A percentile compares a stretch with the other conserved stretches of the same genome.
phyloP scores from a whole-genome alignment of 768 basidiomycete genomes.

The Brasilioporus rufonigricans region DNA sequence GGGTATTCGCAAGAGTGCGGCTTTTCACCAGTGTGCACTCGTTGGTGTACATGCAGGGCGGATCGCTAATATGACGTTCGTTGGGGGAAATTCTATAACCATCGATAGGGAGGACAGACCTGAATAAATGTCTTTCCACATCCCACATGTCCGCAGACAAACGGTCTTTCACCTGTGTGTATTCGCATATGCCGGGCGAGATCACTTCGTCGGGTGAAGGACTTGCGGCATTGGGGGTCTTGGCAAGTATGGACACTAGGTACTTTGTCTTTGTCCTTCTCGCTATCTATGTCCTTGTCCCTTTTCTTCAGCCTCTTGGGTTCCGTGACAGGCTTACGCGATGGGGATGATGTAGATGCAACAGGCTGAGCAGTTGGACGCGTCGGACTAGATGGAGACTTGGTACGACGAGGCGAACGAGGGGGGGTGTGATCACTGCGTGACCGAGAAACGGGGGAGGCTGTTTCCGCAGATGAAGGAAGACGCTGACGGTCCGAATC shows the following conservation, averaged over 20 bases:
- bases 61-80: slow-evolving; percentile 57
- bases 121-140: slow-evolving; percentile 94
- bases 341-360: slow-evolving; percentile 50
- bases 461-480: slow-evolving; percentile 31
- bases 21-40: slow-evolving; percentile 92
- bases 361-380: slow-evolving; percentile 37
- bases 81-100: slow-evolving; percentile 6
- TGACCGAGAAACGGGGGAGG: slow-evolving; percentile 33
- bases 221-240: slow-evolving; percentile 71
- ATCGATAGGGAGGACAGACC: slow-evolving; percentile 40
- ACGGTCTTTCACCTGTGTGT: slow-evolving; percentile 89
- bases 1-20: slow-evolving; percentile 91
- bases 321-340: slow-evolving; percentile 23
- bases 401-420: slow-evolving; percentile 24
- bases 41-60: slow-evolving; percentile 82
- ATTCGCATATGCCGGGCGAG: slow-evolving; percentile 83
- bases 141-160: slow-evolving; percentile 63
- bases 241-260: slow-evolving; percentile 63
- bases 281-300: slow-evolving; percentile 22
- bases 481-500: slow-evolving; percentile 42
- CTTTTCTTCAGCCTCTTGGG: slow-evolving; percentile 28
- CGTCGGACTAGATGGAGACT: slow-evolving; percentile 38
- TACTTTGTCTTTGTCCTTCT: slow-evolving; percentile 44
- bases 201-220: slow-evolving; percentile 82
- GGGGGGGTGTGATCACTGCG: slow-evolving; percentile 20